Base-by-base conservation (phyloP, 176 grass and related monocot genomes). In the Aechmea fasciata region DNA sequence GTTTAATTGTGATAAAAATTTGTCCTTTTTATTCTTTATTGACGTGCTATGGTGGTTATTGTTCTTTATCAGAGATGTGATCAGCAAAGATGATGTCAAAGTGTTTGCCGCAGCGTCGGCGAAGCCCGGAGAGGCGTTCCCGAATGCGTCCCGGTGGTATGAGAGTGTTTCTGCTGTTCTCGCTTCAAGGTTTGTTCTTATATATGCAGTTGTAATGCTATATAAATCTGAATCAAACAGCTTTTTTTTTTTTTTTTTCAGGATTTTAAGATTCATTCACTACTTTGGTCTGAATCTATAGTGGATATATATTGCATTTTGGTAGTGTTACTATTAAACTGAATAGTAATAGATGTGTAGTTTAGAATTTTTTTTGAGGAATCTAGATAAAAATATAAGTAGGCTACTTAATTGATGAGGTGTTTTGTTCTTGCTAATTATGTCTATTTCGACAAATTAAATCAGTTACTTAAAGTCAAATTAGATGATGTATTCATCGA, bases 11-110 rank as follows among this genome's bases (percentile, higher is more conserved):
- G 11, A 24, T 48, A 11, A 14, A 33, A 19, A 11, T 59, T 47
- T 0, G 57, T 13, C 1, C 19, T 49, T 50, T 20, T 12, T 63
- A 10, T 28, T 2, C 51, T 11, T 63, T 63, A 23, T 62, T 26
- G 51, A 52, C 10, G 22, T 15, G 80, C 71, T 55, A 2, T 4
- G 2, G 10, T 89, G 4, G 18, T 0, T 70, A n/a, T 14, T 25
- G 17, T 84, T 24, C 11, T 51, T 64, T 15, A 69, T 49, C 57
- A 99, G 94, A 13, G 69, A 84, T 73, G 64, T 0, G 54, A 85
- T 99, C 69, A 87, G 71, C 71, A 99, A 92, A 77, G 89, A 99
- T 50, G 94, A 93, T 23, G 19, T 90, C 41, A 99, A 78, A 79
- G 87, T 99, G 48, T 93, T 90, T 67, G 89, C 77, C 0, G 84